Evolutionary conservation across 2,329 filamentous ascomycete species (phyloP).

Genomic region (Colletotrichum destructivum): DNA sequence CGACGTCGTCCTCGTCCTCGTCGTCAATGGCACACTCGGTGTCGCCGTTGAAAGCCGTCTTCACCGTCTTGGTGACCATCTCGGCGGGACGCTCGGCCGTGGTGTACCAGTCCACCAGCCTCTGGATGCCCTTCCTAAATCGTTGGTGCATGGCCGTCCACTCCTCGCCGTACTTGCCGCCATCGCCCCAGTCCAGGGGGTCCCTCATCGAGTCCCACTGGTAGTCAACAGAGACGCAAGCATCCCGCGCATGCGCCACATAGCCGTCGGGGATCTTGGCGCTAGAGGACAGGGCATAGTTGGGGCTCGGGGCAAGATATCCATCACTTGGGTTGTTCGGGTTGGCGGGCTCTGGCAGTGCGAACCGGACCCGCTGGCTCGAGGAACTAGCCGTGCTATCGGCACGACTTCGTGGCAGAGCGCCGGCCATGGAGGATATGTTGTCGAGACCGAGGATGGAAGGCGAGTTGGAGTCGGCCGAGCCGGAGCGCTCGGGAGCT

Average conservation of each 20-base stretch:
- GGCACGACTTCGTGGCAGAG: constrained; percentile 50
- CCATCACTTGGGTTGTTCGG: constrained; percentile 53
- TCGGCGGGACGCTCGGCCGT: constrained; percentile 67
- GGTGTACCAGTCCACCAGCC: constrained; percentile 87
- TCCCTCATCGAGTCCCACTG: constrained; percentile 94
- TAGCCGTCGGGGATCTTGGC: constrained; percentile 90
- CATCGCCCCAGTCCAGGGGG: constrained; percentile 86
- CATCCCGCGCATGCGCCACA: constrained; percentile 90
- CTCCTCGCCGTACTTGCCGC: constrained; percentile 91
- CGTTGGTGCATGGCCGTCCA: constrained; percentile 96
- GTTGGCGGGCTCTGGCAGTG: constrained; percentile 35
- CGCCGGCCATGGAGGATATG: constrained; percentile 52
- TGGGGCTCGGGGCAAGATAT: constrained; percentile 84
- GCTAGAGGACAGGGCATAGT: constrained; percentile 85
- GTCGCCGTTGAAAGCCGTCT: constrained; percentile 51
- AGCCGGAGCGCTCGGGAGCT: constrained; percentile 39
- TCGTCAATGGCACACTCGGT: constrained; percentile 54
- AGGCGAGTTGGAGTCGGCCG: constrained; percentile 40
- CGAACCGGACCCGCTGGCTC: constrained; percentile 38
- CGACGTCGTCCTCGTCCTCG: constrained; percentile 74
- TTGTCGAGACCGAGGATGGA: constrained; percentile 45
- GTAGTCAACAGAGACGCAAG: constrained; percentile 89
- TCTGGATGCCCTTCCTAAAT: constrained; percentile 84
- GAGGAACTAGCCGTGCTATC: constrained; percentile 46
- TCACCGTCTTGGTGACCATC: constrained; percentile 63